Evolutionary conservation across 2,329 filamentous ascomycete species (phyloP).

Genomic region (Cladosporium colombiae): DNA sequence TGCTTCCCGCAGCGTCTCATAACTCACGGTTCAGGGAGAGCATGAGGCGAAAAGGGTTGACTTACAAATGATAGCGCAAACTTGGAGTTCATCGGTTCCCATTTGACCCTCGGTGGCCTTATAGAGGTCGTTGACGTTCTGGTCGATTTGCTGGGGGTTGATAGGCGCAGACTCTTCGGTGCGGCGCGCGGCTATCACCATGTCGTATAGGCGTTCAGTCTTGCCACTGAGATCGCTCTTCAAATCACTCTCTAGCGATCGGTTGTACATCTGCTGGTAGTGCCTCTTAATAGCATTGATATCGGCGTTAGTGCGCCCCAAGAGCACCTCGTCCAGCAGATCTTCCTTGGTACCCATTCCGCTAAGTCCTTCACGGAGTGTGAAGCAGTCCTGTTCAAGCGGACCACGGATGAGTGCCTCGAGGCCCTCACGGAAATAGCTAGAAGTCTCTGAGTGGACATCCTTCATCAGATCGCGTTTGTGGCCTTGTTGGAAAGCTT

Average conservation of each 20-base stretch:
- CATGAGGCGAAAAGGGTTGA: conserved; percentile 30
- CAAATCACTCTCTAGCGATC: conserved; percentile 70
- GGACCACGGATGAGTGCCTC: conserved; percentile 77
- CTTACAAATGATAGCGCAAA: conserved; percentile 69
- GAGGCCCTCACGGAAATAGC: conserved; percentile 73
- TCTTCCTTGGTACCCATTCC: conserved; percentile 84
- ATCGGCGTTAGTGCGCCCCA: conserved; percentile 83
- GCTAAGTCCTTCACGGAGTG: conserved; percentile 69
- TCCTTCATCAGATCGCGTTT: conserved; percentile 72
- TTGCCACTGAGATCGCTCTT: conserved; percentile 80
- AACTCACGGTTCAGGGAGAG: not conserved
- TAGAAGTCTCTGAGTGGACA: conserved; percentile 71
- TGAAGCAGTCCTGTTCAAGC: conserved; percentile 71
- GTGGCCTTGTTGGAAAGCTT: conserved; percentile 65
- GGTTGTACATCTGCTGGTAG: conserved; percentile 69
- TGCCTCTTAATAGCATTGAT: conserved; percentile 79
- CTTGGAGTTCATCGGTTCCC: conserved; percentile 68
- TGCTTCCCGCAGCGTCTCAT: not conserved
- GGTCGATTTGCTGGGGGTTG: conserved; percentile 70
- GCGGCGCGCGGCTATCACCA: conserved; percentile 72
- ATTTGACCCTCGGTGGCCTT: conserved; percentile 69
- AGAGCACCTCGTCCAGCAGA: conserved; percentile 81
- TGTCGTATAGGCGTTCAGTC: conserved; percentile 81
- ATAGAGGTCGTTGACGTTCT: conserved; percentile 75
- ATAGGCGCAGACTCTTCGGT: conserved; percentile 77